Evolutionary conservation across 306 rosid species (phyloP).

Genomic region (Quercus variabilis): DNA sequence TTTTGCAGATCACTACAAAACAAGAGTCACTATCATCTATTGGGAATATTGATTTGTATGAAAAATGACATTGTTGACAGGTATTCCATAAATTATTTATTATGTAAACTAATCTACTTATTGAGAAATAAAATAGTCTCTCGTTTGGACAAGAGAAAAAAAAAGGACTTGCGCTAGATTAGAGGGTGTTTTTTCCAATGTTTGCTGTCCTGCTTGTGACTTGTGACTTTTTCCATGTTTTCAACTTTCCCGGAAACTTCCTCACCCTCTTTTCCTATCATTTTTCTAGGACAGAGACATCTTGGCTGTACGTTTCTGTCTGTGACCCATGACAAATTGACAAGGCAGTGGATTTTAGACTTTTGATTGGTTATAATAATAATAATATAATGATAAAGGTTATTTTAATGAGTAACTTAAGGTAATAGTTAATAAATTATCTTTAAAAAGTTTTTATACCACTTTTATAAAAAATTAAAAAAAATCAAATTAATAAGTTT

Average conservation of each 20-base stretch:
- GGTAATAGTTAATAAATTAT: fast-evolving
- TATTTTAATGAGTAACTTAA: fast-evolving
- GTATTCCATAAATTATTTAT: background rate
- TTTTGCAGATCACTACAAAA: background rate
- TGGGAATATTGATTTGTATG: background rate
- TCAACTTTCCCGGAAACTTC: slow-evolving; percentile 2
- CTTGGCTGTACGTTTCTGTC: background rate
- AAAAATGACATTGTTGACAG: background rate
- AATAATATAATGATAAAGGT: too few species aligned
- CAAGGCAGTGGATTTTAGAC: background rate
- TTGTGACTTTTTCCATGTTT: background rate
- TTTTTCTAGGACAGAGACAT: background rate
- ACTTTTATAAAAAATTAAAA: fast-evolving
- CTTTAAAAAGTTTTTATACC: fast-evolving
- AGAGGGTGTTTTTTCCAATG: background rate
- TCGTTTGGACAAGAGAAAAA: background rate
- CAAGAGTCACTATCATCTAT: background rate
- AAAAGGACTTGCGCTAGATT: background rate
- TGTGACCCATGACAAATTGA: background rate
- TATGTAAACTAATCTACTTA: background rate
- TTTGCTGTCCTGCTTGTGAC: background rate
- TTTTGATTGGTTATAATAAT: background rate
- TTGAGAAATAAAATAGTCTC: background rate
- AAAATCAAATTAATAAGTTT: fast-evolving
- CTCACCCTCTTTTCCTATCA: background rate